Evolutionary conservation across 176 grass and related monocot species (phyloP), one percentile per base, ranked within the genome.

Genomic region (Rhynchospora pubera): DNA sequence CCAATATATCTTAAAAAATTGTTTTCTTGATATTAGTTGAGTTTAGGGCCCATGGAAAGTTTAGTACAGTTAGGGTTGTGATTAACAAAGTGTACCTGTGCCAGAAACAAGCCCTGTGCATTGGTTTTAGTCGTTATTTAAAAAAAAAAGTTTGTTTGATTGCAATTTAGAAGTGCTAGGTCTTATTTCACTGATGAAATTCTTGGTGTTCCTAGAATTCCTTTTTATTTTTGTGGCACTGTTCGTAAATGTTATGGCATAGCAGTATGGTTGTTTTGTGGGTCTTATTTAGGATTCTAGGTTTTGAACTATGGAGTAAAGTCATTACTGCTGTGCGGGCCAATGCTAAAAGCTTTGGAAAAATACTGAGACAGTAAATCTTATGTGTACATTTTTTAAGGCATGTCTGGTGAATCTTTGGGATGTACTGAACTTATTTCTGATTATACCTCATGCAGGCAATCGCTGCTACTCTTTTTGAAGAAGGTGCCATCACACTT

Each of bases 401-500:
- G 71, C 46, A 76, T 76, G 65, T 68, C 28, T 68, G 34, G 45
- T 21, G 15, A 55, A 55, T 76, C 12, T 76, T 46, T 50, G 47
- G 71, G 67, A 24, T 76, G 13, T 76, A 28, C 22, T 53, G 23
- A 28, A 76, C 46, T 76, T 46, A 76, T 55, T 22, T 55, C 47
- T 65, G 87, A 58, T 78, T 76, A 23, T 19, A 76, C 47, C 13
- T 67, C 78, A 71, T 89, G 78, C 83, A 98, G 95, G 89, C 77
- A 77, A 90, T 94, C 16, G 92, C 92, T 73, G 89, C 92, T 1
- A 89, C 88, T 67, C 95, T 98, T 88, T 97, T 98, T 79, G 95
- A 98, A 84, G 95, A 98, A 89, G 95, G 95, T 60, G 95, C 90
- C 26, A 82, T 98, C 52, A 93, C 89, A 85, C 90, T 98, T 87